Percentiles rank a stretch among this genome's conserved stretches.
phyloP scores from a whole-genome alignment of 1,139 yeast genomes.

The Debaryomyces robertsiae region DNA sequence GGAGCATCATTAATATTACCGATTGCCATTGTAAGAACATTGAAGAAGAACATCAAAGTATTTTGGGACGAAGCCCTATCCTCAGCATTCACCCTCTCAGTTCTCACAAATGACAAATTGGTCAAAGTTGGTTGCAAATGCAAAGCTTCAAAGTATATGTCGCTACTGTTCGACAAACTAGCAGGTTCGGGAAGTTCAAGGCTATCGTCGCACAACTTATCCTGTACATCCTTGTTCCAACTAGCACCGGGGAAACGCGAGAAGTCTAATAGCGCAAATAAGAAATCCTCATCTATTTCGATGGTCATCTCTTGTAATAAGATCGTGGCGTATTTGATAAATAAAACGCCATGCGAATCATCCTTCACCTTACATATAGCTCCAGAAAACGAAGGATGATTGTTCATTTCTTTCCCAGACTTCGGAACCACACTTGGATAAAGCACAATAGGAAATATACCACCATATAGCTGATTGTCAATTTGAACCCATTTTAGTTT shows the following conservation, averaged over 20 bases:
- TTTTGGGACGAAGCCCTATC: conserved; percentile 59
- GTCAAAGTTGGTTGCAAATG: conserved; percentile 91
- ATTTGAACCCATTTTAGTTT: conserved; percentile 93
- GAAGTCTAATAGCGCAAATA: conserved; percentile 81
- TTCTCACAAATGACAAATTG: conserved; percentile 88
- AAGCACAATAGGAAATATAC: conserved; percentile 84
- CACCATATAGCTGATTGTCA: conserved; percentile 89
- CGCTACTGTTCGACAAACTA: conserved; percentile 59
- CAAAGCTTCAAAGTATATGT: conserved; percentile 87
- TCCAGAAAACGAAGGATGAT: conserved; percentile 88
- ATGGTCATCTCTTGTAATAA: conserved; percentile 88
- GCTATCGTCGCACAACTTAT: conserved; percentile 63
- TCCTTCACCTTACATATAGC: conserved; percentile 84
- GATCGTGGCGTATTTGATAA: conserved; percentile 87
- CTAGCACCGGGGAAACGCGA: conserved; percentile 71
- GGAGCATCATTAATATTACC: conserved; percentile 99
- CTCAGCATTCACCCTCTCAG: conserved; percentile 72
- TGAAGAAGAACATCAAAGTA: conserved; percentile 72
- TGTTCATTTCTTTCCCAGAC: conserved; percentile 78
- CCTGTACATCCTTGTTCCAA: conserved; percentile 56
- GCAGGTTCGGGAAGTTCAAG: conserved; percentile 73
- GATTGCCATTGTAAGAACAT: conserved; percentile 92
- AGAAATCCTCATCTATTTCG: conserved; percentile 92
- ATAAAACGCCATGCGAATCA: conserved; percentile 85
- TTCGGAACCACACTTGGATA: conserved; percentile 92